A percentile compares a stretch with the other conserved stretches of the same genome.
These are phyloP conservation scores for Corylus avellana DNA, from an alignment of 306 rosid species.

Conservation along the genomic window DNA sequence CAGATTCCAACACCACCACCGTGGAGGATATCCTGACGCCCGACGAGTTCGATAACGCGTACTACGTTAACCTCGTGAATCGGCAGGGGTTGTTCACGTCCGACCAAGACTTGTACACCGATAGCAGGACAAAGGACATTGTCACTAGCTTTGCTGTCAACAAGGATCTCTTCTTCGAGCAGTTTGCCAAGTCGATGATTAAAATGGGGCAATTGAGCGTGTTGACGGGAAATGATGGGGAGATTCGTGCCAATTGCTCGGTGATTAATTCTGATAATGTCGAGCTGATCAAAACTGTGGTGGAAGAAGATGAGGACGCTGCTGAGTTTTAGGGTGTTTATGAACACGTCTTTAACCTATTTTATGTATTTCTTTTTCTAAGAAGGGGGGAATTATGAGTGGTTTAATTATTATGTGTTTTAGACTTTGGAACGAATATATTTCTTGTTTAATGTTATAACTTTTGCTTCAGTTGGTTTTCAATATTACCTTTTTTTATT, in stretches of 20 bases:
- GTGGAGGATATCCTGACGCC: constrained; percentile 56
- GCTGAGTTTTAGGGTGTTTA: constrained; percentile 13
- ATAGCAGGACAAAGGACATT: constrained; percentile 43
- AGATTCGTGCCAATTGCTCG: constrained; percentile 67
- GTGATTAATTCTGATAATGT: constrained; percentile 37
- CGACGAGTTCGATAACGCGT: constrained; percentile 60
- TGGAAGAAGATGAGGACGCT: constrained; percentile 25
- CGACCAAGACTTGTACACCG: constrained; percentile 58
- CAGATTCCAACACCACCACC: constrained; percentile 18
- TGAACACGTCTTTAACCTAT: no score
- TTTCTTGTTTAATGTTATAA: no score
- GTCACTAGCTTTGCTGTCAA: constrained; percentile 56
- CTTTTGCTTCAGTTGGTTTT: no score
- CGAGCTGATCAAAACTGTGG: constrained; percentile 29
- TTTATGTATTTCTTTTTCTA: background rate
- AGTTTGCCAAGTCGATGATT: constrained; percentile 61
- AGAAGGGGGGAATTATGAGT: background rate
- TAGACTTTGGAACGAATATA: no score
- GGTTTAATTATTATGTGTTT: no score
- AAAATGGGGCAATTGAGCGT: constrained; percentile 74
- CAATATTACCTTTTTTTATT: no score
- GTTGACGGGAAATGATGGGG: constrained; percentile 55
- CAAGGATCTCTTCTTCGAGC: constrained; percentile 50
- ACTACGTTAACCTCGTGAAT: constrained; percentile 63
- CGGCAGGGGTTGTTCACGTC: constrained; percentile 68